A percentile compares a stretch with the other conserved stretches of the same genome.
phyloP scores from a whole-genome alignment of 2,329 filamentous ascomycete genomes.

The Dryadomyces quercivorus region DNA sequence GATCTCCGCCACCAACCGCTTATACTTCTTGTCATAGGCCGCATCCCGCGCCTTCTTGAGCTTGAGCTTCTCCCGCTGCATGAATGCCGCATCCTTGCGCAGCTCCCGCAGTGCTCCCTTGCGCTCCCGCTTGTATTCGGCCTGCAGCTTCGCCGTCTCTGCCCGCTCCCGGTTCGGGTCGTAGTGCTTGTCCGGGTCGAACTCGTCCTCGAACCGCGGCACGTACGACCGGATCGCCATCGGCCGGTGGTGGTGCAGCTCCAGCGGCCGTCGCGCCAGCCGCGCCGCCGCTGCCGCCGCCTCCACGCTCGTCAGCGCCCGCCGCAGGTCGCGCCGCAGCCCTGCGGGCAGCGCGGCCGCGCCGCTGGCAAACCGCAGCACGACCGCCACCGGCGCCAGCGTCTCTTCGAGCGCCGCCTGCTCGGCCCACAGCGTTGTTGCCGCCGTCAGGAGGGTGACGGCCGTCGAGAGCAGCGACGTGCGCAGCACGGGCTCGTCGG shows the following conservation, averaged over 20 bases:
- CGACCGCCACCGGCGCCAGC: conserved; percentile 50
- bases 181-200: conserved; percentile 94
- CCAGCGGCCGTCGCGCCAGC: conserved; percentile 61
- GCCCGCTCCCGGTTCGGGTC: conserved; percentile 86
- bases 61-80: conserved; percentile 77
- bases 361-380: conserved; percentile 43
- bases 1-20: conserved; percentile 83
- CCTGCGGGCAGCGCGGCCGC: conserved; percentile 31
- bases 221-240: conserved; percentile 78
- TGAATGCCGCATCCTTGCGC: conserved; percentile 88
- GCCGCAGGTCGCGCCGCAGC: conserved; percentile 17
- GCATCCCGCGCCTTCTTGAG: conserved; percentile 90
- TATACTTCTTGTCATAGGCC: conserved; percentile 95
- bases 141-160: conserved; percentile 70
- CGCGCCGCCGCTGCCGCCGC: conserved; percentile 43
- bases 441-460: conserved; percentile 50
- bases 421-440: conserved; percentile 60
- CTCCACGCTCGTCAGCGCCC: conserved; percentile 28
- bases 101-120: conserved; percentile 93
- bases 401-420: conserved; percentile 70
- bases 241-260: conserved; percentile 80
- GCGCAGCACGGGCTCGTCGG: conserved; percentile 28
- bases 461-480: conserved; percentile 50
- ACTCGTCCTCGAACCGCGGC: conserved; percentile 92
- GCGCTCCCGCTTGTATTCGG: conserved; percentile 86